phyloP scores from a whole-genome alignment of 1,284 basidiomycete species.

The Malassezia pachydermatis region DNA sequence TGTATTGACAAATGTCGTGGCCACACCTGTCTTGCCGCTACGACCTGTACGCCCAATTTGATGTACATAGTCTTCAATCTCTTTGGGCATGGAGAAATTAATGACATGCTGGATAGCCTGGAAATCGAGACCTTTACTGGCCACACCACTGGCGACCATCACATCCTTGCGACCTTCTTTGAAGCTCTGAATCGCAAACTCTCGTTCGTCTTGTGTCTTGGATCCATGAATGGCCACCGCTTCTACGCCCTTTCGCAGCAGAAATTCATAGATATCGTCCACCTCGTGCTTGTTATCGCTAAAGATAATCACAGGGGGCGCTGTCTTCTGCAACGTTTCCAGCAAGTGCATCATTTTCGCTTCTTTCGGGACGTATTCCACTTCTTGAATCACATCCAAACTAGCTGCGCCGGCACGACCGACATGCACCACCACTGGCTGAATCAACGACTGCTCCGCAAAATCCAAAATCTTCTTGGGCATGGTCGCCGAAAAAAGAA shows the following conservation, averaged over 20 bases:
- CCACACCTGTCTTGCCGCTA: conserved; percentile 93
- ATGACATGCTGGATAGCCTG: conserved; percentile 96
- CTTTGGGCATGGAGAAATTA: conserved; percentile 97
- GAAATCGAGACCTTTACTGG: conserved; percentile 95
- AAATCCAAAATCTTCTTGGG: conserved; percentile 97
- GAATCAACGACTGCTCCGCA: conserved; percentile 83
- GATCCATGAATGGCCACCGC: conserved; percentile 97
- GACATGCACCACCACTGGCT: conserved; percentile 88
- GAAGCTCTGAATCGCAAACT: conserved; percentile 95
- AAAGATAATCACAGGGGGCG: conserved; percentile 95
- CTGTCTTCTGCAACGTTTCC: conserved; percentile 95
- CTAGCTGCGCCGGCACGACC: conserved; percentile 96
- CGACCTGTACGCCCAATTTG: conserved; percentile 97
- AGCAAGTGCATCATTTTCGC: conserved; percentile 98
- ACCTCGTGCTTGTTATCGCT: conserved; percentile 99
- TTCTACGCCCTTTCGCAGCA: conserved; percentile 90
- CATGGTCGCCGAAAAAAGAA: conserved; percentile 98
- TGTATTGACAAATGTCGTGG: conserved; percentile 99
- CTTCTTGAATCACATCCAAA: conserved; percentile 88
- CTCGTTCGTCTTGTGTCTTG: conserved; percentile 94
- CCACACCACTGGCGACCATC: conserved; percentile 96
- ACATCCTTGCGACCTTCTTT: conserved; percentile 94
- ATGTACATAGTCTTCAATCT: conserved; percentile 68
- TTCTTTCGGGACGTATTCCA: conserved; percentile 98
- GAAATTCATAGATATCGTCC: conserved; percentile 96